These are phyloP conservation scores for barley (Hordeum vulgare) DNA, from an alignment of 176 grass and related monocot genomes.

Conservation along the genomic window DNA sequence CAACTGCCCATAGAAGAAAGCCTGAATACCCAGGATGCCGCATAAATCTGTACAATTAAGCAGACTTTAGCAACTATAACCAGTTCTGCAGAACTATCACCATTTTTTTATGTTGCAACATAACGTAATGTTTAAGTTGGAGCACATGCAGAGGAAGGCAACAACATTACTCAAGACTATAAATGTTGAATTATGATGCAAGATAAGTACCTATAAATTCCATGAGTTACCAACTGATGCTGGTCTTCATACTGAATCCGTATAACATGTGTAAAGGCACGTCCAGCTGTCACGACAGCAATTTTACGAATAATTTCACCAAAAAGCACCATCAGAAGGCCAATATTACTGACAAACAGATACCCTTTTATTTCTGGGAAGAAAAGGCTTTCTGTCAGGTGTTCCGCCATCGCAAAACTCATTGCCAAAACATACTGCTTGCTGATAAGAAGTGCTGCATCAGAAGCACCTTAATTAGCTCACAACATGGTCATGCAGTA, in stretches of 20 bases:
- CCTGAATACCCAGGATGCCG: conserved; percentile 90
- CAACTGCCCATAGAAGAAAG: conserved; percentile 80
- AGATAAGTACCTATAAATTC: conserved; percentile 56
- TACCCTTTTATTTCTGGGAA: conserved; percentile 64
- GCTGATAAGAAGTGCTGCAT: conserved; percentile 89
- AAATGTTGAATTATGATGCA: neutral
- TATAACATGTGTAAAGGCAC: conserved; percentile 74
- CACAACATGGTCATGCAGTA: neutral
- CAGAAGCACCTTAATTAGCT: conserved; percentile 29
- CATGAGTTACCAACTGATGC: conserved; percentile 80
- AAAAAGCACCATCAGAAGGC: conserved; percentile 69
- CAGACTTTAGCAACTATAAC: conserved; percentile 4
- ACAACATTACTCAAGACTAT: neutral
- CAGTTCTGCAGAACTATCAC: neutral
- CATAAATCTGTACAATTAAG: conserved; percentile 61
- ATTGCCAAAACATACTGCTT: conserved; percentile 79
- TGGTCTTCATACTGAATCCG: conserved; percentile 63
- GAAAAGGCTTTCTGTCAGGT: conserved; percentile 59
- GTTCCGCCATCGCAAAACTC: conserved; percentile 78
- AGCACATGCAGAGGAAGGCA: neutral
- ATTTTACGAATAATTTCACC: conserved; percentile 81
- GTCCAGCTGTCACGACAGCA: conserved; percentile 70
- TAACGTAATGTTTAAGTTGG: neutral
- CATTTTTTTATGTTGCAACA: neutral
- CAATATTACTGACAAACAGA: conserved; percentile 67